Percentiles rank a stretch among this genome's conserved stretches.
Evolutionary conservation across 768 basidiomycete genomes (phyloP).

Genomic region (Tricholomella constricta): DNA sequence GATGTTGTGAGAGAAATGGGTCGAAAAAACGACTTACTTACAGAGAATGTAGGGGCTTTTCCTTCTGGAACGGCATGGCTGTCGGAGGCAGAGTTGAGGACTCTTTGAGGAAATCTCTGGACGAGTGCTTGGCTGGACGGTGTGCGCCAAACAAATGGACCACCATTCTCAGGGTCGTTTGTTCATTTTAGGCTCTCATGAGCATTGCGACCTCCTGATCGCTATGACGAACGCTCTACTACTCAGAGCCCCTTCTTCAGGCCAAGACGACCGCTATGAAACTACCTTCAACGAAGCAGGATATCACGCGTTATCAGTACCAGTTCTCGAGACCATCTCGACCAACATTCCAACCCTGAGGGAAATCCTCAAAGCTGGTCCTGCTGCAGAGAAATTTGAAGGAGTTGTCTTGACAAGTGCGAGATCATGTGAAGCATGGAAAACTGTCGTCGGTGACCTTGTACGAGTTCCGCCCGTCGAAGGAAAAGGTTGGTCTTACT

Average conservation of each 20-base stretch:
- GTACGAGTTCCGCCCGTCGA: not conserved
- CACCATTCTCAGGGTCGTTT: not conserved
- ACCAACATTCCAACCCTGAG: constrained; percentile 50
- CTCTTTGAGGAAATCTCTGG: not conserved
- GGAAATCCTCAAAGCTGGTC: constrained; percentile 41
- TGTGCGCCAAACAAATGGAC: constrained; percentile 7
- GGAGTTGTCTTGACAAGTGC: constrained; percentile 83
- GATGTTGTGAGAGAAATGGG: not conserved
- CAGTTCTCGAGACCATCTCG: constrained; percentile 69
- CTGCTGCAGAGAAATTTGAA: constrained; percentile 30
- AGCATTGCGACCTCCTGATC: not conserved
- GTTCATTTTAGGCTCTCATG: not conserved
- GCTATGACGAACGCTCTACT: constrained; percentile 43
- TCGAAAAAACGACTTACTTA: constrained; percentile 25
- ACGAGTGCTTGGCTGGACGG: constrained; percentile 5
- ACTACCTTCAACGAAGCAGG: constrained; percentile 44
- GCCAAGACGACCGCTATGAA: constrained; percentile 62
- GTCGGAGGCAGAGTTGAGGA: not conserved
- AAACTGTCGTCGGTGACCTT: constrained; percentile 37
- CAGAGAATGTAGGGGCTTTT: constrained; percentile 85
- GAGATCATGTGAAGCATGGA: constrained; percentile 76
- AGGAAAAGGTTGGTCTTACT: constrained; percentile 15
- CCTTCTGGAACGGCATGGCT: constrained; percentile 58
- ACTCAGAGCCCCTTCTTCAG: constrained; percentile 41
- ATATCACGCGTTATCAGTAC: constrained; percentile 59